Conservation (phyloP, 208 protist genomes). For the Leishmania amazonensis region DNA sequence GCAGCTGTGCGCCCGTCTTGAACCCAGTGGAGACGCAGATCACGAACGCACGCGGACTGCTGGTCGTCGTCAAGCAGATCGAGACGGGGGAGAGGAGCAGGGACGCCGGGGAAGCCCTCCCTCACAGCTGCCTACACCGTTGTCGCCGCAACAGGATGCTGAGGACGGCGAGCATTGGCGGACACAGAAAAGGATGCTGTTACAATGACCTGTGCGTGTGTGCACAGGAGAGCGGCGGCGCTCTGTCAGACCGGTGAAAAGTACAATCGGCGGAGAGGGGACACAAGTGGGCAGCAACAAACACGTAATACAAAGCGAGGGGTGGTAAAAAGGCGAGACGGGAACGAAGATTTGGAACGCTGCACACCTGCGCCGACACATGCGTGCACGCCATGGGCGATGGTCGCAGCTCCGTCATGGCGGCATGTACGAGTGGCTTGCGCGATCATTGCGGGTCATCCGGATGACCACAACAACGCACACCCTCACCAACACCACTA, state of each 20-base stretch:
- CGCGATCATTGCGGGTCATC: background rate
- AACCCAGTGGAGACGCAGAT: constrained; percentile 37
- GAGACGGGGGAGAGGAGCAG: background rate
- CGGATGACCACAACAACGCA: too few species aligned
- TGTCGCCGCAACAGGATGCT: background rate
- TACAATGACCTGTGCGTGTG: background rate
- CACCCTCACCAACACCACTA: background rate
- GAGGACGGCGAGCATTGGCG: background rate
- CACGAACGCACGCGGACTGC: constrained; percentile 1
- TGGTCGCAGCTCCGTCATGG: background rate
- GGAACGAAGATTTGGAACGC: background rate
- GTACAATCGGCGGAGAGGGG: background rate
- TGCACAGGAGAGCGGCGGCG: too few species aligned
- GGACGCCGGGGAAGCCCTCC: too few species aligned
- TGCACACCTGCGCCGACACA: background rate
- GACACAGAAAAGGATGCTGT: background rate
- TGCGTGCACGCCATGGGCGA: background rate
- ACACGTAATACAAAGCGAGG: background rate
- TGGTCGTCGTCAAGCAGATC: background rate
- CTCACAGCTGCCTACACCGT: too few species aligned
- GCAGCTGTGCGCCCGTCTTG: constrained; percentile 47
- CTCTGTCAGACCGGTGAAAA: background rate
- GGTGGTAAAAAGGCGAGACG: background rate
- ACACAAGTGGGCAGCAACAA: background rate
- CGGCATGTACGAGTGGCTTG: background rate